A percentile compares a stretch with the other conserved stretches of the same genome.
Evolutionary conservation across 1,284 basidiomycete genomes (phyloP).

Genomic region (Lignosus rhinocerotis): DNA sequence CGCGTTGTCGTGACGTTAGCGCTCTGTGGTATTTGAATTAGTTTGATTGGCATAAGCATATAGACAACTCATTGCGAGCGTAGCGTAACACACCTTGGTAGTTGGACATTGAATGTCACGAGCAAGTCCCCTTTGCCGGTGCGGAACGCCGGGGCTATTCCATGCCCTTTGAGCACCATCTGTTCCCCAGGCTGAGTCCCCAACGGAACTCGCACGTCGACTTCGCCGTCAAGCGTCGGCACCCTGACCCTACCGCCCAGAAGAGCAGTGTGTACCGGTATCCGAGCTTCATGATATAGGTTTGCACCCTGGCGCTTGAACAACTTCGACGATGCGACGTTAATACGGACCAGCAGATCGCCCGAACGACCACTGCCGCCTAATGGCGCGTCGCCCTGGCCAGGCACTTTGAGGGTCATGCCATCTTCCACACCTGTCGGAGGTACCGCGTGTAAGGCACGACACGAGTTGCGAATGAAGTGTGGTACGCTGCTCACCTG

Average conservation of each 20-base stretch:
- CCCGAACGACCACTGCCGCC: constrained; percentile 77
- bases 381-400: constrained; percentile 85
- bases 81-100: constrained; percentile 76
- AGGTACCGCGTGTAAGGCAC: constrained; percentile 12
- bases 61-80: constrained; percentile 4
- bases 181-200: constrained; percentile 98
- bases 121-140: constrained; percentile 85
- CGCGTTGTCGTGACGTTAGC: constrained; percentile 80
- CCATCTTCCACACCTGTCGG: constrained; percentile 90
- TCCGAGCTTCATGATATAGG: constrained; percentile 87
- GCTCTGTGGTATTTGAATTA: constrained; percentile 50
- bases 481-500: constrained; percentile 53
- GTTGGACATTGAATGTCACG: constrained; percentile 85
- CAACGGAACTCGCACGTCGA: constrained; percentile 90
- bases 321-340: constrained; percentile 79
- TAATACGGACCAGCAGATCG: constrained; percentile 88
- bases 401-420: constrained; percentile 87
- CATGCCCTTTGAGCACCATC: constrained; percentile 90
- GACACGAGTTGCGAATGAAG: constrained; percentile 1
- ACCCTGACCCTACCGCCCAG: constrained; percentile 92
- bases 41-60: constrained; percentile 21
- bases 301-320: constrained; percentile 94
- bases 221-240: constrained; percentile 94
- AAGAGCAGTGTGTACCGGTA: constrained; percentile 91
- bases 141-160: constrained; percentile 73